These are phyloP conservation scores for Boletus patriciae DNA, from an alignment of 768 basidiomycete genomes.

Conservation along the genomic window DNA sequence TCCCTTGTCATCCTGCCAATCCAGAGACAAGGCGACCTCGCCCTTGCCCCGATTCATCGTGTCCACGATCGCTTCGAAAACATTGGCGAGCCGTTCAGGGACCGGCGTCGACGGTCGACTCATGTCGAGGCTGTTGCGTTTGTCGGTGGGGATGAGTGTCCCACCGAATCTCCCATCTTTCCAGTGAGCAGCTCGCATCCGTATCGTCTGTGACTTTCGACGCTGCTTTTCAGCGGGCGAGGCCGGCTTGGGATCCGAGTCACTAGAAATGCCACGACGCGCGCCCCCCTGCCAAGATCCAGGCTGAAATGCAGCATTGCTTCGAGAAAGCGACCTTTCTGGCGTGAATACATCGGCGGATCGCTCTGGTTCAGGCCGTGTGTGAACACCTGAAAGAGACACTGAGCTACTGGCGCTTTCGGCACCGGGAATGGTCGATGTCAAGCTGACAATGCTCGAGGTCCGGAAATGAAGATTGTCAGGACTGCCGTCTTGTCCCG, in stretches of 20 bases:
- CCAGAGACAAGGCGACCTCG: conserved; percentile 9
- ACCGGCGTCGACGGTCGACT: conserved; percentile 35
- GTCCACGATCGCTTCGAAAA: conserved; percentile 48
- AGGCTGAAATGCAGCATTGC: conserved; percentile 2
- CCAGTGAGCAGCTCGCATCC: conserved; percentile 60
- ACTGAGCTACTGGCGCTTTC: conserved; percentile 12
- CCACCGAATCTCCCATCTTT: conserved; percentile 53
- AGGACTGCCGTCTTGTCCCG: conserved; percentile 21
- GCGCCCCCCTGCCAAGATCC: conserved; percentile 15
- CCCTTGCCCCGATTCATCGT: conserved; percentile 33
- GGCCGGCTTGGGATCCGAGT: conserved; percentile 28
- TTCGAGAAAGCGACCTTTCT: conserved; percentile 4
- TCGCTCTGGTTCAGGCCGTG: not conserved
- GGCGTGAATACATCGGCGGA: conserved; percentile 4
- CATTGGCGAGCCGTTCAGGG: conserved; percentile 42
- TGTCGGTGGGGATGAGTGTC: conserved; percentile 28
- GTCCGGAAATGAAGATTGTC: conserved; percentile 49
- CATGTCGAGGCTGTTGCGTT: conserved; percentile 14
- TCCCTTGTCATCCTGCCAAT: conserved; percentile 9
- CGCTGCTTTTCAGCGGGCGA: conserved; percentile 29
- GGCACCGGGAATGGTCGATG: conserved; percentile 32
- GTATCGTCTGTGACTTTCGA: conserved; percentile 51
- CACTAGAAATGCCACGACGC: conserved; percentile 8
- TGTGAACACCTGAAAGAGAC: conserved; percentile 4
- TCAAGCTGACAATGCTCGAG: conserved; percentile 56